phyloP scores from a whole-genome alignment of 371 early-diverging fungal genomes.

The Mortierella polycephala region DNA sequence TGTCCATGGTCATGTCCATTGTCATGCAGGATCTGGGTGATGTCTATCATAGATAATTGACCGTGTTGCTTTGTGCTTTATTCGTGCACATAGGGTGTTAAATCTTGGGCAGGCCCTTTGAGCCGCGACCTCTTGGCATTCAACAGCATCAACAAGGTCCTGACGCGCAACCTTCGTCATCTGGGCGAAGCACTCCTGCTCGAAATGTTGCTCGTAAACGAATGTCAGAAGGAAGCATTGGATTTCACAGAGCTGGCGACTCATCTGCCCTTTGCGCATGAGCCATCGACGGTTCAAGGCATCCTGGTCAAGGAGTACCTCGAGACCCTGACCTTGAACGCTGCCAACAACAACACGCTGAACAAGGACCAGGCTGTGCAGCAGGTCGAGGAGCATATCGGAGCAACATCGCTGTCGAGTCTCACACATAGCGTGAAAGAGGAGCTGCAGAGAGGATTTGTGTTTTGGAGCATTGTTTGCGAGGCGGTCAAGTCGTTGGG shows the following conservation, averaged over 20 bases:
- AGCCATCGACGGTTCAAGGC: conserved; percentile 47
- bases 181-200: conserved; percentile 70
- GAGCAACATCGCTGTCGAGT: conserved; percentile 28
- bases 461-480: conserved; percentile 39
- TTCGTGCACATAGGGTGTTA: conserved; percentile 51
- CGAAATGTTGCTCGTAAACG: conserved; percentile 63
- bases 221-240: conserved; percentile 61
- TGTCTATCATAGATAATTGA: neutral
- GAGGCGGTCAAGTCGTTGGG: conserved; percentile 39
- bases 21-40: no score
- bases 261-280: conserved; percentile 37
- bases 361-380: conserved; percentile 39
- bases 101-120: conserved; percentile 72
- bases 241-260: conserved; percentile 61
- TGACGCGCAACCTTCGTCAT: conserved; percentile 71
- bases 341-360: neutral
- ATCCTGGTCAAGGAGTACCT: conserved; percentile 47
- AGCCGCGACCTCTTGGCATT: conserved; percentile 81
- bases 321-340: conserved; percentile 18
- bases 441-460: conserved; percentile 43
- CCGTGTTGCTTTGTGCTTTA: conserved; percentile 1
- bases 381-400: conserved; percentile 37
- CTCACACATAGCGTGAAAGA: conserved; percentile 37
- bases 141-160: conserved; percentile 72
- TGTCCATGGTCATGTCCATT: neutral